These are phyloP conservation scores for Chrysophaeum taylorii DNA, from an alignment of 352 stramenopile species.

Conservation along the genomic window DNA sequence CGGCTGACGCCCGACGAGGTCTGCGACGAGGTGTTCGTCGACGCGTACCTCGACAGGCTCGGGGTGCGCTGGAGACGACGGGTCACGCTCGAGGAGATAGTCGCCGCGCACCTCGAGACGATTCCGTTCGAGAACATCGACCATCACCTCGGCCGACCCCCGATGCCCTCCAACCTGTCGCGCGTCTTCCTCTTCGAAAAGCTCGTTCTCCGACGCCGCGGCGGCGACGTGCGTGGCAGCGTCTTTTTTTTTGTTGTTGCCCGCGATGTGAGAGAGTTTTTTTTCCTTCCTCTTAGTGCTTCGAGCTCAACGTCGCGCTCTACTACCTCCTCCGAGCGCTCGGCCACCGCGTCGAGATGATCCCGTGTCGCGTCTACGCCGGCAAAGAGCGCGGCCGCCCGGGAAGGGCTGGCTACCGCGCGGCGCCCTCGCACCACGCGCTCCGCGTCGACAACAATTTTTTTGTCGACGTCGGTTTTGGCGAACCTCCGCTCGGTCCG, in stretches of 20 bases:
- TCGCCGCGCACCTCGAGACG: not conserved
- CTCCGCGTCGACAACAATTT: not conserved
- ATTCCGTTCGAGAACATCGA: conserved; percentile 11
- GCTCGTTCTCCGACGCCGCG: not conserved
- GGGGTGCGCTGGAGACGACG: not conserved
- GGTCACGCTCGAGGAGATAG: not conserved
- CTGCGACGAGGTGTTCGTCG: not conserved
- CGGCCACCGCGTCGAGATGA: not conserved
- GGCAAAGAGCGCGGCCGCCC: conserved; percentile 5
- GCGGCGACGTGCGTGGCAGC: too few relatives aligned
- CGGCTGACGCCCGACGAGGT: not conserved
- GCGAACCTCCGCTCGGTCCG: not conserved
- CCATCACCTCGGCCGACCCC: not conserved
- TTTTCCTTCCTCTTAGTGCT: too few relatives aligned
- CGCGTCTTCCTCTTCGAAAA: not conserved
- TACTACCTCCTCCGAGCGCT: not conserved
- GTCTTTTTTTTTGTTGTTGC: too few relatives aligned
- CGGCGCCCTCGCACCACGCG: not conserved
- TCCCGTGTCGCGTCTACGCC: not conserved
- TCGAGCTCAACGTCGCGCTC: conserved; percentile 11
- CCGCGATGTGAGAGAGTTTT: too few relatives aligned
- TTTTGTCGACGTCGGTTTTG: conserved; percentile 16
- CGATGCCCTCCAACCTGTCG: not conserved
- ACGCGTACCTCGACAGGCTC: not conserved
- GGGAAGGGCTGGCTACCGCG: not conserved